These are phyloP conservation scores for Phytophthora nicotianae DNA, from an alignment of 352 stramenopile species.

Conservation along the genomic window DNA sequence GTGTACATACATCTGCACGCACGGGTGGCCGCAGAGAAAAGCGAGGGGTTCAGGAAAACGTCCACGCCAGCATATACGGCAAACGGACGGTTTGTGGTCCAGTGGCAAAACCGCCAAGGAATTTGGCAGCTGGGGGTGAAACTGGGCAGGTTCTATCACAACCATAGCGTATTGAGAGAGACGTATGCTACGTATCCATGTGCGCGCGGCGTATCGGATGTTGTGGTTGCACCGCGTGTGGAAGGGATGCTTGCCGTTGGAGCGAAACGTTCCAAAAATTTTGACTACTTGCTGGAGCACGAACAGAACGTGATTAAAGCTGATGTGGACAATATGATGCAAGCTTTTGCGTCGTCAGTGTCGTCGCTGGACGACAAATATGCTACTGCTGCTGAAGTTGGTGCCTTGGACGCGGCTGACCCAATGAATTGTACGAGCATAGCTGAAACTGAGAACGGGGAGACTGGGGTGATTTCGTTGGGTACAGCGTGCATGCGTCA, in stretches of 20 bases:
- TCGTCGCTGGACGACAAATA: conserved; percentile 7
- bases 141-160: not conserved
- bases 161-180: not conserved
- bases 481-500: conserved; percentile 5
- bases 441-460: not conserved
- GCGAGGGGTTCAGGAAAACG: not conserved
- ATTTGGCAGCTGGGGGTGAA: not conserved
- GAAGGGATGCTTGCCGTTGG: conserved; percentile 16
- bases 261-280: conserved; percentile 4
- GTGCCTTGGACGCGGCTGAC: not conserved
- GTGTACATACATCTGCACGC: not conserved
- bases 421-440: conserved; percentile 8
- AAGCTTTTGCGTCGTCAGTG: not conserved
- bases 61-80: not conserved
- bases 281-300: conserved; percentile 19
- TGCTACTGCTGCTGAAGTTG: not conserved
- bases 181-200: not conserved
- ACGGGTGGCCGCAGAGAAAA: not conserved
- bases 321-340: conserved; percentile 9
- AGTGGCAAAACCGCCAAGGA: not conserved
- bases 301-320: conserved; percentile 27
- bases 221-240: not conserved
- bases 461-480: conserved; percentile 15
- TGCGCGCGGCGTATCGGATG: not conserved
- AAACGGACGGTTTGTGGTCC: not conserved